These are phyloP conservation scores for Candida oleophila DNA, from an alignment of 805 yeast species.

Conservation along the genomic window DNA sequence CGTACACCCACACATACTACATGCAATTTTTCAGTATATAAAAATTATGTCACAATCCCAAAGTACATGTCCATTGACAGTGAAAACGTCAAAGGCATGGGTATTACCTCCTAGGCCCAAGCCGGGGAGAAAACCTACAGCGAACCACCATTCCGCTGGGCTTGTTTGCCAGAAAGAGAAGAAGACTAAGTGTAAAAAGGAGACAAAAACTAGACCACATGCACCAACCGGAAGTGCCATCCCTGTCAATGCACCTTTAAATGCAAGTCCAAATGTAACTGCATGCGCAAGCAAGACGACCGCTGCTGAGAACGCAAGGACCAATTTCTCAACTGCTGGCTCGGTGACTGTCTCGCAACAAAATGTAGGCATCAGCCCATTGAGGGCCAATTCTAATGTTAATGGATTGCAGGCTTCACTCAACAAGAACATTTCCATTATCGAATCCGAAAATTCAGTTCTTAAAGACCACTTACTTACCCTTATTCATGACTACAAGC, in stretches of 20 bases:
- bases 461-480: conserved; percentile 34
- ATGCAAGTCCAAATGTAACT: not conserved
- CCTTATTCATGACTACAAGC: conserved; percentile 41
- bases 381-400: not conserved
- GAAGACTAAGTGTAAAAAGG: not conserved
- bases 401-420: not conserved
- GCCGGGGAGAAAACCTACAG: conserved; percentile 59
- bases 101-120: conserved; percentile 84
- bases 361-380: not conserved
- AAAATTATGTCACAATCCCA: not conserved
- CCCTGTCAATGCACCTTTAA: not conserved
- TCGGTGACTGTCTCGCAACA: not conserved
- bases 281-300: not conserved
- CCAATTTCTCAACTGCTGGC: not conserved
- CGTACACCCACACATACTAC: not conserved
- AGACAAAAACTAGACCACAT: not conserved
- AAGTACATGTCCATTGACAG: conserved; percentile 9
- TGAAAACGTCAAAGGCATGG: conserved; percentile 74
- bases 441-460: conserved; percentile 33
- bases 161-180: not conserved
- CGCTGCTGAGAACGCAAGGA: not conserved
- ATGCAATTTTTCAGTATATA: not conserved
- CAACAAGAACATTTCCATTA: conserved; percentile 10
- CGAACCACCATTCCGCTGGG: not conserved
- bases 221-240: not conserved